phyloP scores from a whole-genome alignment of 2,329 filamentous ascomycete species.

The Exophiala phaeomuriformis region DNA sequence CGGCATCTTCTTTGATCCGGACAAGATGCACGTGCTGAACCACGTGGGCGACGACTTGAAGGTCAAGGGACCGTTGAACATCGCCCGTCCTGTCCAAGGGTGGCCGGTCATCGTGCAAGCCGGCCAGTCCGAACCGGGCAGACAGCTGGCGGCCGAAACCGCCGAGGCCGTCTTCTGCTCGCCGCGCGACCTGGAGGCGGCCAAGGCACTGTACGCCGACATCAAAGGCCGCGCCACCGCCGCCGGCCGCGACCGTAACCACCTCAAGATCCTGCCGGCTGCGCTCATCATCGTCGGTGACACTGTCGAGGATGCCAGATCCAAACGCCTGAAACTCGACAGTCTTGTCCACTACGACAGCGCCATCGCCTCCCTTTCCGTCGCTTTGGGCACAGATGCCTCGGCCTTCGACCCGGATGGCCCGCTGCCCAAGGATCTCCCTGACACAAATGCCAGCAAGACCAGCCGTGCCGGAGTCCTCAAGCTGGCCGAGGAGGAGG shows the following conservation, averaged over 20 bases:
- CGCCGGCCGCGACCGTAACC: conserved; percentile 41
- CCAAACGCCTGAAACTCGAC: conserved; percentile 45
- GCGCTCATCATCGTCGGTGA: conserved; percentile 47
- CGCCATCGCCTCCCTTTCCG: conserved; percentile 47
- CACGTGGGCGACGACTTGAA: conserved; percentile 45
- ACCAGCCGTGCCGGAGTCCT: conserved; percentile 41
- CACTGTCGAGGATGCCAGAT: conserved; percentile 43
- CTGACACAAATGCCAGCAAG: conserved; percentile 51
- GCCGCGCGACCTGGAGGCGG: conserved; percentile 40
- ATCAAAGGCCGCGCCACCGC: conserved; percentile 44
- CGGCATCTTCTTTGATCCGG: conserved; percentile 46
- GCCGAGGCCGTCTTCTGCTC: conserved; percentile 50
- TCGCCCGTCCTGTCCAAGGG: conserved; percentile 47
- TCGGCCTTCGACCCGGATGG: conserved; percentile 45
- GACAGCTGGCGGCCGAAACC: conserved; percentile 47
- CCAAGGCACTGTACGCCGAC: conserved; percentile 46
- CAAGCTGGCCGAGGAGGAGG: conserved; percentile 41
- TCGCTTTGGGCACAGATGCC: conserved; percentile 43
- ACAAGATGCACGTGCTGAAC: conserved; percentile 47
- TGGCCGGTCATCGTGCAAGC: conserved; percentile 52
- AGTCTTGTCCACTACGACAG: conserved; percentile 50
- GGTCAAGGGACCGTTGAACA: conserved; percentile 46
- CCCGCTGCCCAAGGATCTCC: conserved; percentile 44
- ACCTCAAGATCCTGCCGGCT: conserved; percentile 48
- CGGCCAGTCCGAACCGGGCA: conserved; percentile 47